Base-by-base conservation (phyloP, 495 filamentous ascomycete species). In the Melanomma pulvis-pyrius region DNA sequence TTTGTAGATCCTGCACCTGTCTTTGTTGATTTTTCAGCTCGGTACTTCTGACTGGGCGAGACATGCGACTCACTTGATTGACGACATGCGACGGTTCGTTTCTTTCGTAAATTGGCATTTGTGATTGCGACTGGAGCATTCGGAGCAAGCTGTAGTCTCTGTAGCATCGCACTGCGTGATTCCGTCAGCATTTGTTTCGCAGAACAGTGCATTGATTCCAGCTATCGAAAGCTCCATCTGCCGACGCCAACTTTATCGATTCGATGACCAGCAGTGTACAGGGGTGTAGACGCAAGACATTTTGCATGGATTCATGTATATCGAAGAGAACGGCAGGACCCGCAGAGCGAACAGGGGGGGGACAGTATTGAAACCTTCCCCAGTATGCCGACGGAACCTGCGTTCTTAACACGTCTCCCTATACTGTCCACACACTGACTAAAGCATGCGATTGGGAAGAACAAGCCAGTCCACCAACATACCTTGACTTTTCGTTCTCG, bases 71-170 rank as follows among this genome's bases (percentile, higher is more conserved):
- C 77, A 88, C 87, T 98, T 98, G 76, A 98, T 97, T 15, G 93
- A 97, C 50, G 94, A 97, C 94, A 98, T 98, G 67, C 94, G 87
- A 51, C 96, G 87, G 77, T 98, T 98, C 22, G 94, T 98, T 77
- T 98, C 94, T 80, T 98, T 98, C 49, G 94, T 98, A 74, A 98
- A 98, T 76, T 97, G 93, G 73, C 94, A 98, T 74, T 94, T 96
- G 52, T 97, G 93, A 74, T 91, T 93, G 67, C 94, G 86, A 72
- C 91, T 96, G 15, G 90, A 90, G 79, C 94, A 98, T 79, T 98
- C 94, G 1, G 93, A 96, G 78, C 94, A 98, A 77, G 92, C 94
- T 25, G 89, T 85, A 41, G 91, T 96, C 69, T 98, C 94, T 54
- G 94, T 97, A 32, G 94, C 94, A 79, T 98, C 94, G 79, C 94